Evolutionary conservation across 768 basidiomycete species (phyloP).

Genomic region (Suillus sp.): DNA sequence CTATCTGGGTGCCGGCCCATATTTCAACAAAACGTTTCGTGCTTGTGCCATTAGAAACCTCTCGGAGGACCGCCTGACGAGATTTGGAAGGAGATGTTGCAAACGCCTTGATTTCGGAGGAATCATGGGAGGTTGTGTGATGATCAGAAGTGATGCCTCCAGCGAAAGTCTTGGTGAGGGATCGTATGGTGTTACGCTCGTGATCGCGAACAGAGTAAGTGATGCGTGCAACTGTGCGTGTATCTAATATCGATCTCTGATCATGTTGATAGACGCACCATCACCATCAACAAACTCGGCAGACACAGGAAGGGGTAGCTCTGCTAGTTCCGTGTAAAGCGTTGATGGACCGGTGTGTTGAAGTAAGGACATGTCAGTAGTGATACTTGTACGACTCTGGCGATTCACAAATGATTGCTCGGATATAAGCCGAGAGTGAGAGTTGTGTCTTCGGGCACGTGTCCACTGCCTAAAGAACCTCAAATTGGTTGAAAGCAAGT

Average conservation of each 20-base stretch:
- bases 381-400: not conserved
- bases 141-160: conserved; percentile 13
- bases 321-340: conserved; percentile 1
- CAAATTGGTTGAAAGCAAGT: not conserved
- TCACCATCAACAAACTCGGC: conserved; percentile 1
- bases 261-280: conserved; percentile 43
- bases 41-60: conserved; percentile 22
- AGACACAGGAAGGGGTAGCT: not conserved
- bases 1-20: conserved; percentile 49
- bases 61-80: conserved; percentile 49
- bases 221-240: conserved; percentile 43
- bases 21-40: conserved; percentile 61
- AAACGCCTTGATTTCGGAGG: conserved; percentile 43
- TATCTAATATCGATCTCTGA: not conserved
- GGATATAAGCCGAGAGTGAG: not conserved
- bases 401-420: not conserved
- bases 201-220: conserved; percentile 54
- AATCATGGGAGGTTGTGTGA: conserved; percentile 16
- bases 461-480: not conserved
- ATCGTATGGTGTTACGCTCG: conserved; percentile 48
- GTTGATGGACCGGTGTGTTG: not conserved
- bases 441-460: not conserved
- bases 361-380: not conserved
- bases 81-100: conserved; percentile 44
- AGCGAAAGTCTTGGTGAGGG: conserved; percentile 40